Percentiles rank a stretch among this genome's conserved stretches.
Evolutionary conservation across 2,329 filamentous ascomycete species (phyloP).

Genomic region (Huntiella savannae): DNA sequence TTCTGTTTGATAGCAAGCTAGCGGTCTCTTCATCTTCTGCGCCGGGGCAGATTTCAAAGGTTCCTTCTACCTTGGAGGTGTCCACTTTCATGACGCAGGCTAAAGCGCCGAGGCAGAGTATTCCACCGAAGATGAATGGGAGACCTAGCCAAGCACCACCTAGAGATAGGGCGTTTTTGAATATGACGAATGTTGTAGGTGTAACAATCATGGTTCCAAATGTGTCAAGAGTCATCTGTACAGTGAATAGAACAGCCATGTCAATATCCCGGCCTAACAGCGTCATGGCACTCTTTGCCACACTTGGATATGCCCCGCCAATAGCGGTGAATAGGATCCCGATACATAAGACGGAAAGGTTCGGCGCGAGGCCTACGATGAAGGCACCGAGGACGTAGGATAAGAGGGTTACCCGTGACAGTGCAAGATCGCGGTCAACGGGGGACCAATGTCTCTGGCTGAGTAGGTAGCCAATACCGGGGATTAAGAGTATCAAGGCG

Average conservation of each 20-base stretch:
- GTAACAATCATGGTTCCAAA: background rate
- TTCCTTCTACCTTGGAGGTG: too few species aligned
- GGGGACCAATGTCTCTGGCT: background rate
- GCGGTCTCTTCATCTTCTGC: background rate
- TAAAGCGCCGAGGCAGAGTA: background rate
- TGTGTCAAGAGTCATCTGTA: constrained; percentile 3
- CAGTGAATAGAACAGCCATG: constrained; percentile 10
- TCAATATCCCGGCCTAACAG: constrained; percentile 7
- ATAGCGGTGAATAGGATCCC: constrained; percentile 4
- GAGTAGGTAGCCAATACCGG: background rate
- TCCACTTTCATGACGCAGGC: background rate
- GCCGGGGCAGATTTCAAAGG: too few species aligned
- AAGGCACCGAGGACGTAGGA: background rate
- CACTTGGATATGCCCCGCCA: constrained; percentile 1
- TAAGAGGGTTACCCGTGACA: constrained; percentile 9
- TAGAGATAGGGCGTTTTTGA: background rate
- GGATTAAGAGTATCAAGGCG: constrained; percentile 1
- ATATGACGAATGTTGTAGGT: background rate
- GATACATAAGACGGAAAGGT: background rate
- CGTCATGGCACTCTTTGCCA: constrained; percentile 11
- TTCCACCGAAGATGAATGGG: constrained; percentile 2
- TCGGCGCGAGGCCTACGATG: constrained; percentile 1
- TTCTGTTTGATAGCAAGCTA: background rate
- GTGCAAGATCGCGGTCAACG: constrained; percentile 3
- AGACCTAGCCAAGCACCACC: constrained; percentile 1